These are phyloP conservation scores for Biscogniauxia marginata DNA, from an alignment of 2,329 filamentous ascomycete genomes.

Conservation along the genomic window DNA sequence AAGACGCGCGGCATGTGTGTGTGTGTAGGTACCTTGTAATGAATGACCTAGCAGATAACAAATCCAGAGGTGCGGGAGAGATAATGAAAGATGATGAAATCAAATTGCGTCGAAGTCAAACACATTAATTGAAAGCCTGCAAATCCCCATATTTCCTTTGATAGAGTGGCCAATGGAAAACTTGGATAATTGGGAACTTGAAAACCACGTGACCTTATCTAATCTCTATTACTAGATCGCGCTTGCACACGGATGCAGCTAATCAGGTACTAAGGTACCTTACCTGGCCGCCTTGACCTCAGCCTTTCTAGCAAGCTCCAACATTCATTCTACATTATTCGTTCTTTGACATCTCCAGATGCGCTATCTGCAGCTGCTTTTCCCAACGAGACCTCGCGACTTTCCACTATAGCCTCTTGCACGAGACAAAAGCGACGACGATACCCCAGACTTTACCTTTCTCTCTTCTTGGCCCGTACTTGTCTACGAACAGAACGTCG, in stretches of 20 bases:
- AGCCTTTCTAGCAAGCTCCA: not conserved
- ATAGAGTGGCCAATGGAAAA: not conserved
- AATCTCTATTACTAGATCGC: conserved; percentile 5
- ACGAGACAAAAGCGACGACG: not conserved
- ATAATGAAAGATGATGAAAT: not conserved
- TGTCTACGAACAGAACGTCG: not conserved
- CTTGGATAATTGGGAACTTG: not conserved
- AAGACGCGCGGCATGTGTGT: not conserved
- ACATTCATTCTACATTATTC: not conserved
- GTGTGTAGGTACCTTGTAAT: not conserved
- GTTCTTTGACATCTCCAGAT: not conserved
- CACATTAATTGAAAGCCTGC: conserved; percentile 1
- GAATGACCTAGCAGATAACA: not conserved
- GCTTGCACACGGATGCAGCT: not conserved
- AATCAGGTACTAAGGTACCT: not conserved
- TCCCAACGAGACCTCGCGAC: not conserved
- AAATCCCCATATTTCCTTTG: not conserved
- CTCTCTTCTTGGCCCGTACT: not conserved
- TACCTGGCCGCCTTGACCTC: not conserved
- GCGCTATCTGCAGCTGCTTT: not conserved
- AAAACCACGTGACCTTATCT: conserved; percentile 12
- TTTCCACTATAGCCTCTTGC: not conserved
- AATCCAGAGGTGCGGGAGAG: not conserved
- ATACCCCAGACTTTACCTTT: not conserved
- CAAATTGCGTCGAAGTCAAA: conserved; percentile 2